phyloP scores from a whole-genome alignment of 768 basidiomycete species.

The Phanerochaete carnosa region DNA sequence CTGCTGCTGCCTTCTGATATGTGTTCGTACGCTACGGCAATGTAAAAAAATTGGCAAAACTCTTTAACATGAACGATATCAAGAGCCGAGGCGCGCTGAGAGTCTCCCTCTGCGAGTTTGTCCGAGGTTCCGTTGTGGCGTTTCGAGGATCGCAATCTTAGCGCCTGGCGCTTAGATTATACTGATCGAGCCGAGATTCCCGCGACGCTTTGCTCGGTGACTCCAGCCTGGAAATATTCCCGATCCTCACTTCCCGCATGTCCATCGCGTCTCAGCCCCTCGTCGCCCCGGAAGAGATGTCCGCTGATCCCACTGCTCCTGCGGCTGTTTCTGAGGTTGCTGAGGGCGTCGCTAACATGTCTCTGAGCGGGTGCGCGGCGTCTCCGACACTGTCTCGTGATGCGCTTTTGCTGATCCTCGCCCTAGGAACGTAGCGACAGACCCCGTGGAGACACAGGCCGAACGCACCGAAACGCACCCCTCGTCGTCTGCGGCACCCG shows the following conservation, averaged over 20 bases:
- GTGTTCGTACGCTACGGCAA: too few relatives aligned
- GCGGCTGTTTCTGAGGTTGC: slow-evolving; percentile 26
- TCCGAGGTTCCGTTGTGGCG: background rate
- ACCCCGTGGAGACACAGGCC: slow-evolving; percentile 9
- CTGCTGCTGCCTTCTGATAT: too few relatives aligned
- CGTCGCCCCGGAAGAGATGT: slow-evolving; percentile 21
- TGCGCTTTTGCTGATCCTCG: background rate
- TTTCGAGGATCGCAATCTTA: background rate
- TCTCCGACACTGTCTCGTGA: background rate
- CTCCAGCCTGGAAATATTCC: background rate
- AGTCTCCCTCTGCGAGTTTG: too few relatives aligned
- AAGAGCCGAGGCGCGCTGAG: too few relatives aligned
- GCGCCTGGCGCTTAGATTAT: background rate
- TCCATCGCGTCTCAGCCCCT: background rate
- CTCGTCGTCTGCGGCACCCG: slow-evolving; percentile 11
- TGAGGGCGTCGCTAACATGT: slow-evolving; percentile 21
- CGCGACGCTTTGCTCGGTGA: background rate
- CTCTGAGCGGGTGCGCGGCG: slow-evolving; percentile 30
- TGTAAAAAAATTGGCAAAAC: too few relatives aligned
- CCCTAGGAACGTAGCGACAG: slow-evolving; percentile 6
- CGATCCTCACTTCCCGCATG: background rate
- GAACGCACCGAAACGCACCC: background rate
- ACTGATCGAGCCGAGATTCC: background rate
- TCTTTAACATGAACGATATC: too few relatives aligned
- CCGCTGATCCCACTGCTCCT: slow-evolving; percentile 25